Percentiles rank a stretch among this genome's conserved stretches.
phyloP scores from a whole-genome alignment of 805 yeast genomes.

The Wickerhamiella alocasiicola region DNA sequence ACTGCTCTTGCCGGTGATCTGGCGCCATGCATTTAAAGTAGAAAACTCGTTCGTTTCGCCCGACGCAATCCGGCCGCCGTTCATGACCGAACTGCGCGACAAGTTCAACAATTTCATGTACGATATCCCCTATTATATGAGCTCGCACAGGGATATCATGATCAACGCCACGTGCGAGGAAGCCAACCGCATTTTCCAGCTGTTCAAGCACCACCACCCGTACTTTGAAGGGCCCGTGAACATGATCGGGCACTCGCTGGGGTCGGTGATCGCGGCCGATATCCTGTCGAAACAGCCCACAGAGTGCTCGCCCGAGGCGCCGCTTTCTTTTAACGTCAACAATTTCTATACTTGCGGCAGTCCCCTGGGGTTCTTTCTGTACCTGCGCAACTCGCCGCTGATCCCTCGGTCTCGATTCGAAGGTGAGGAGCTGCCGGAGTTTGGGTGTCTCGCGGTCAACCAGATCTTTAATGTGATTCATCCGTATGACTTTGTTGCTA shows the following conservation, averaged over 20 bases:
- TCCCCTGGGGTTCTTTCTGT: conserved; percentile 21
- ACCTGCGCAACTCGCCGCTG: conserved; percentile 14
- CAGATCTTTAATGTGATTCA: conserved; percentile 76
- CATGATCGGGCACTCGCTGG: conserved; percentile 76
- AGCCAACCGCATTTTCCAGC: conserved; percentile 53
- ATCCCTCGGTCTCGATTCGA: conserved; percentile 10
- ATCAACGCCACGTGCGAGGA: conserved; percentile 54
- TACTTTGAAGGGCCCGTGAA: conserved; percentile 47
- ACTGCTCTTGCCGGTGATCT: conserved; percentile 58
- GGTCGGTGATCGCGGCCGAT: conserved; percentile 74
- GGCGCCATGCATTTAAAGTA: conserved; percentile 57
- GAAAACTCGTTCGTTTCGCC: conserved; percentile 38
- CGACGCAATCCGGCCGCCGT: conserved; percentile 61
- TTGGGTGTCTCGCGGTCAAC: conserved; percentile 47
- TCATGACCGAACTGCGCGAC: conserved; percentile 63
- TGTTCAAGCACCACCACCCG: conserved; percentile 57
- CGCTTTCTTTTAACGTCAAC: conserved; percentile 56
- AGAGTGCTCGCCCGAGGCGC: conserved; percentile 24
- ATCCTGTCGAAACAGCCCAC: conserved; percentile 38
- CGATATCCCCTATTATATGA: conserved; percentile 72
- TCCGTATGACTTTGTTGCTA: conserved; percentile 85
- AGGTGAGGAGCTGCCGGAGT: conserved; percentile 10
- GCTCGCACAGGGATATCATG: conserved; percentile 52
- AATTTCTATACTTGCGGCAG: conserved; percentile 40
- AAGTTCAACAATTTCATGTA: conserved; percentile 74